Conservation (phyloP, 2,329 filamentous ascomycete genomes). For the Cordyceps sp. region DNA sequence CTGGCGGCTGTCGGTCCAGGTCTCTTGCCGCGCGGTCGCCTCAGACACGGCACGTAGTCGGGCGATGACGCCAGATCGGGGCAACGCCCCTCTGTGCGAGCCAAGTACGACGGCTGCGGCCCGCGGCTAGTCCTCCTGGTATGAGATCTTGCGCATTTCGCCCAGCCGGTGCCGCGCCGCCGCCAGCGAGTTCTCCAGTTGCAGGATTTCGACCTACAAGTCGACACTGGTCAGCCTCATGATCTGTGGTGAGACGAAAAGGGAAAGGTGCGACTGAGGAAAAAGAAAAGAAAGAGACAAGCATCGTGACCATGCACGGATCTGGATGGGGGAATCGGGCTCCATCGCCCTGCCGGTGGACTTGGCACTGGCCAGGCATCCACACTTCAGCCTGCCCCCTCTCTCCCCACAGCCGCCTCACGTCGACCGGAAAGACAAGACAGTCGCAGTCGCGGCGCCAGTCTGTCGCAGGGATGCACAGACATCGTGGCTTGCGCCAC, state of each 20-base stretch:
- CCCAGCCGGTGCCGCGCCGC: conserved; percentile 69
- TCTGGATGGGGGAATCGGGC: no score
- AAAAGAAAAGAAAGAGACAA: neutral
- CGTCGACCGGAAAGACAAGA: no score
- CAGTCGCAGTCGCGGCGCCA: no score
- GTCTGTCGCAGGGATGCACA: no score
- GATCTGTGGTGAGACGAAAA: no score
- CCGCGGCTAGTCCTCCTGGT: conserved; percentile 71
- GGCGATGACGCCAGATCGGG: neutral
- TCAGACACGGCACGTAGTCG: neutral
- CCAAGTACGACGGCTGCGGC: no score
- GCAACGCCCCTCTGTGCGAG: neutral
- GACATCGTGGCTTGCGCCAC: neutral
- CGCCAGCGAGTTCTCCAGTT: conserved; percentile 75
- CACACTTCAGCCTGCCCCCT: no score
- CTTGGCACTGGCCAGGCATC: no score
- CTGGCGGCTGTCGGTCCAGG: neutral
- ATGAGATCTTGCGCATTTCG: conserved; percentile 97
- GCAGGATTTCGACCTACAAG: conserved; percentile 79
- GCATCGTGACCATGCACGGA: no score
- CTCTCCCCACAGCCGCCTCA: no score
- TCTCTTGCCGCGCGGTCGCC: neutral
- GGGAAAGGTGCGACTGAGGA: neutral
- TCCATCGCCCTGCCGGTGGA: no score
- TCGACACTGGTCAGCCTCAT: no score